A percentile compares a stretch with the other conserved stretches of the same genome.
phyloP scores from a whole-genome alignment of 345 rosid species.

The Populus nigra region DNA sequence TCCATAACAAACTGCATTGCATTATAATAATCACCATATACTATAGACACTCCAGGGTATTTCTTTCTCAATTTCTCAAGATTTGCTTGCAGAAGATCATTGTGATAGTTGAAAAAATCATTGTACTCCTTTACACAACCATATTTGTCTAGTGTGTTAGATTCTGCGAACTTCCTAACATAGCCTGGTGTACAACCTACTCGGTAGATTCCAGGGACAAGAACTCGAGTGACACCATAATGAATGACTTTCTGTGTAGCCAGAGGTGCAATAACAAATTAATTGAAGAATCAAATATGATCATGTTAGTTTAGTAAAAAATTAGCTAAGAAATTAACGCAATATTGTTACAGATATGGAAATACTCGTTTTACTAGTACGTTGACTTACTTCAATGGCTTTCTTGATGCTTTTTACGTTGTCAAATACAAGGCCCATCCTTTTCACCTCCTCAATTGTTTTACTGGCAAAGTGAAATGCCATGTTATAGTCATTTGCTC shows the following conservation, averaged over 20 bases:
- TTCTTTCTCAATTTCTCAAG: background rate
- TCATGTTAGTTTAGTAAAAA: background rate
- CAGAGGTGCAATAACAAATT: no score
- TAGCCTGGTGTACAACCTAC: background rate
- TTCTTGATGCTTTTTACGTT: background rate
- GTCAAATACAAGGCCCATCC: background rate
- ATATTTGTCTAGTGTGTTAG: background rate
- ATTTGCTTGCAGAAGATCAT: background rate
- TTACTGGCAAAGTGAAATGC: background rate
- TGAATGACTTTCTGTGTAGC: background rate
- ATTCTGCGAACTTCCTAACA: background rate
- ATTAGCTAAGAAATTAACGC: background rate
- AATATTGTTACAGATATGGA: no score
- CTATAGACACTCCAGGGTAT: background rate
- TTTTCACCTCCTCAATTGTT: background rate
- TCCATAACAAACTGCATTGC: background rate
- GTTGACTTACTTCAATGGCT: background rate
- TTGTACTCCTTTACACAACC: background rate
- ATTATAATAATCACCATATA: background rate
- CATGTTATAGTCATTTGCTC: background rate
- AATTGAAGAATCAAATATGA: background rate
- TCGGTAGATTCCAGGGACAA: background rate
- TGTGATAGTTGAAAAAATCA: background rate
- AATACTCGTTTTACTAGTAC: background rate
- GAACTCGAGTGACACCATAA: background rate